phyloP scores from a whole-genome alignment of 345 rosid species.

The Garcia nutans region DNA sequence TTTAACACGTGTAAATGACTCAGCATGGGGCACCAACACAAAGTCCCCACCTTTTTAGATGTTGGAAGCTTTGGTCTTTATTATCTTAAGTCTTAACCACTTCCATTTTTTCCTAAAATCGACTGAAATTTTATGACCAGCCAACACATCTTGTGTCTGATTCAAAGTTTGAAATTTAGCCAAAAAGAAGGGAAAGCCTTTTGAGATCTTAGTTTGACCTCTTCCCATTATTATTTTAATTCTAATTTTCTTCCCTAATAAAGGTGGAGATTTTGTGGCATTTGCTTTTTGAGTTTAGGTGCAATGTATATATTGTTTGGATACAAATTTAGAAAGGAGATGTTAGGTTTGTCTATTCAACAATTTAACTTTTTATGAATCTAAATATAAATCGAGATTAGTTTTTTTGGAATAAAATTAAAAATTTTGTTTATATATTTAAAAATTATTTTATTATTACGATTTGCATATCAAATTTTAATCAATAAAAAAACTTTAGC shows the following conservation, averaged over 20 bases:
- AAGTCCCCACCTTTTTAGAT: background rate
- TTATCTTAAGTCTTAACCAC: conserved; percentile 4
- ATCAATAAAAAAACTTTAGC: too few relatives aligned
- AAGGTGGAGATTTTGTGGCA: conserved; percentile 8
- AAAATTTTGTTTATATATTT: too few relatives aligned
- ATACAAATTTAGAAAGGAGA: too few relatives aligned
- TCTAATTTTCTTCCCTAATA: background rate
- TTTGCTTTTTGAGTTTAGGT: too few relatives aligned
- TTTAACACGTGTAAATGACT: conserved; percentile 25
- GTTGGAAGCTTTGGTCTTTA: background rate
- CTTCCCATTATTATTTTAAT: background rate
- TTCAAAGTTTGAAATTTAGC: conserved; percentile 13
- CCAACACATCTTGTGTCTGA: background rate
- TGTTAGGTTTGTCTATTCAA: too few relatives aligned
- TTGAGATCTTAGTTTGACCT: conserved; percentile 10
- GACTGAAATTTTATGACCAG: conserved; percentile 15
- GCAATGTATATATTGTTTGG: too few relatives aligned
- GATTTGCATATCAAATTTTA: too few relatives aligned
- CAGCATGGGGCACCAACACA: conserved; percentile 19
- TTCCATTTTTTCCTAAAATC: background rate
- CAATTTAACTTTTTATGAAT: too few relatives aligned
- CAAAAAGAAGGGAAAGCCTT: conserved; percentile 18
- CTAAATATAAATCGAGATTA: too few relatives aligned
- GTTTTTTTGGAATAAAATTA: too few relatives aligned
- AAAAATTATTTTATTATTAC: too few relatives aligned